Conservation (phyloP, 345 rosid genomes). For the Brassica napus region DNA sequence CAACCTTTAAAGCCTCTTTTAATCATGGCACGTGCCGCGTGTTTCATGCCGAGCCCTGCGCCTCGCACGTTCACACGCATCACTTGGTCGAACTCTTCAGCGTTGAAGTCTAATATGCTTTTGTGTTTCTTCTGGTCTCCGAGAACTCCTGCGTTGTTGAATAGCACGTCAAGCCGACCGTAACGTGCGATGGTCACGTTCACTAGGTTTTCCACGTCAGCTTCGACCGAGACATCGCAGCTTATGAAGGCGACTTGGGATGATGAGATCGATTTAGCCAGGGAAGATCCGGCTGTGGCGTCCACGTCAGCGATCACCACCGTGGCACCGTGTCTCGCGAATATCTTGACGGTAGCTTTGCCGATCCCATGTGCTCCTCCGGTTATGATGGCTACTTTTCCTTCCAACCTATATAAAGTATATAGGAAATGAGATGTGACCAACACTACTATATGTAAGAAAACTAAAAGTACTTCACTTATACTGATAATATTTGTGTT, state of each 20-base stretch:
- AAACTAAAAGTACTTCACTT: not conserved
- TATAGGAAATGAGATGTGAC: not conserved
- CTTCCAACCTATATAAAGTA: slow-evolving; percentile 57
- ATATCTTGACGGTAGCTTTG: slow-evolving; percentile 65
- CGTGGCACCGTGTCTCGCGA: slow-evolving; percentile 72
- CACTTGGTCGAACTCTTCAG: slow-evolving; percentile 61
- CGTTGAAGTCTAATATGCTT: slow-evolving; percentile 69
- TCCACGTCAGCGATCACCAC: slow-evolving; percentile 80
- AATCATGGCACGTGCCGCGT: slow-evolving; percentile 77
- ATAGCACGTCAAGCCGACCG: slow-evolving; percentile 59
- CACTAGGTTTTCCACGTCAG: slow-evolving; percentile 58
- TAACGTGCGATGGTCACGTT: slow-evolving; percentile 51
- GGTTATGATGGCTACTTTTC: slow-evolving; percentile 72
- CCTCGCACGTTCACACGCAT: slow-evolving; percentile 77
- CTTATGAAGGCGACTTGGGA: slow-evolving; percentile 57
- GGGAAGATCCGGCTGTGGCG: slow-evolving; percentile 45
- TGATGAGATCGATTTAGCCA: slow-evolving; percentile 52
- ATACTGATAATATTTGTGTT: not conserved
- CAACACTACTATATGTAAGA: not conserved
- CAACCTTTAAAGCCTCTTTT: slow-evolving; percentile 54
- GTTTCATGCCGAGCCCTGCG: slow-evolving; percentile 71
- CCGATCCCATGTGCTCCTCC: slow-evolving; percentile 91
- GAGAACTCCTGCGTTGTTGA: slow-evolving; percentile 85
- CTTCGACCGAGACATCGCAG: slow-evolving; percentile 71
- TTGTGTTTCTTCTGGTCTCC: slow-evolving; percentile 66